Conservation (phyloP, 2,329 filamentous ascomycete genomes). For the Exophiala xenobiotica region DNA sequence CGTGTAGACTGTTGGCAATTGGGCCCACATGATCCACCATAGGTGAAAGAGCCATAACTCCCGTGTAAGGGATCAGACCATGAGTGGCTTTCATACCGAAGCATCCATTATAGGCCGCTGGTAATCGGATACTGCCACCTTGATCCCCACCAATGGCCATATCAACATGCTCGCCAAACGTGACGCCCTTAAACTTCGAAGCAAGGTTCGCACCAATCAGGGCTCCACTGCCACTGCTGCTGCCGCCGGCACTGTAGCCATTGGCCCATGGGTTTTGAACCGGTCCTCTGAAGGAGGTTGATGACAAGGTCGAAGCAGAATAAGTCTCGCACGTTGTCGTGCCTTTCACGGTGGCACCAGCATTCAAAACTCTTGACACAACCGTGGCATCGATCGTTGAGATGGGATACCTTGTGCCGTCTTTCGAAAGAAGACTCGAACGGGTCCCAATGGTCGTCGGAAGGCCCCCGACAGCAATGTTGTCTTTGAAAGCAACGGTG, state of each 20-base stretch:
- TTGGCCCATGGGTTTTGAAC: conserved; percentile 48
- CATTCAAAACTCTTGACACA: conserved; percentile 51
- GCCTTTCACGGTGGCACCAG: conserved; percentile 52
- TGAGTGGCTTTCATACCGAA: conserved; percentile 52
- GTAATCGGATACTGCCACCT: conserved; percentile 50
- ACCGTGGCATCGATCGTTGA: conserved; percentile 56
- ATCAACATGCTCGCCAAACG: conserved; percentile 41
- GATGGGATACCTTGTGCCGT: conserved; percentile 52
- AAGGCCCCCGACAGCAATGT: conserved; percentile 55
- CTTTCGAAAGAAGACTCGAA: conserved; percentile 30
- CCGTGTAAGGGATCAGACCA: conserved; percentile 51
- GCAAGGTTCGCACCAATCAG: conserved; percentile 40
- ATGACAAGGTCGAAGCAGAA: conserved; percentile 51
- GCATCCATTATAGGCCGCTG: conserved; percentile 41
- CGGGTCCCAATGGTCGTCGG: conserved; percentile 53
- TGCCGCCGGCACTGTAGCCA: conserved; percentile 53
- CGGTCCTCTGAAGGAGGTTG: conserved; percentile 48
- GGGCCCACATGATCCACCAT: conserved; percentile 52
- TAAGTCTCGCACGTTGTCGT: conserved; percentile 57
- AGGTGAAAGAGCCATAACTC: conserved; percentile 46
- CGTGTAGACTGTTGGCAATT: conserved; percentile 40
- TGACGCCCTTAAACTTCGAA: not conserved
- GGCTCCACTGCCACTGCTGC: conserved; percentile 49
- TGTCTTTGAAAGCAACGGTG: conserved; percentile 55
- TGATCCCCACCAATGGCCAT: conserved; percentile 51